Evolutionary conservation across 2,329 filamentous ascomycete species (phyloP).

Genomic region (Graphilbum sp.): DNA sequence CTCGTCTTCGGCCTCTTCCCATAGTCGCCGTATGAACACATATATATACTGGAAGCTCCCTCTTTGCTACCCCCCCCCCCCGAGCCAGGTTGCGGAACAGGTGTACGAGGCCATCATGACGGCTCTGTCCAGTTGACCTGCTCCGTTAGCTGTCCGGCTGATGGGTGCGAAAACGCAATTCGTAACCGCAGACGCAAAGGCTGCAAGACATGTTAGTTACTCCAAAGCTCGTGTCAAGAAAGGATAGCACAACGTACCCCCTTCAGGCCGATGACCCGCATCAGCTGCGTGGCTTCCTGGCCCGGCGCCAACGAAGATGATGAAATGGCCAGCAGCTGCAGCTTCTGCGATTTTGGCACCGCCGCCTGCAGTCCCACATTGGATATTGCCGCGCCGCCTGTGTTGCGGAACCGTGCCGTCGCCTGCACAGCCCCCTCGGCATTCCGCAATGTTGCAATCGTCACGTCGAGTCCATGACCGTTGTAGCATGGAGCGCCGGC

Average conservation of each 20-base stretch:
- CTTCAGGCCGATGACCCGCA: conserved; percentile 72
- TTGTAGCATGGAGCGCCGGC: conserved; percentile 60
- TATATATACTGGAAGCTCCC: too few species aligned
- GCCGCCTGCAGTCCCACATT: conserved; percentile 80
- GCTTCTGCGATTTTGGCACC: conserved; percentile 88
- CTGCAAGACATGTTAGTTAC: conserved; percentile 27
- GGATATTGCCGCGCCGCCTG: conserved; percentile 47
- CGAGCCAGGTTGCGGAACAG: too few species aligned
- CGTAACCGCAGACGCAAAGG: conserved; percentile 72
- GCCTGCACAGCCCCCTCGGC: conserved; percentile 67
- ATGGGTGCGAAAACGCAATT: conserved; percentile 61
- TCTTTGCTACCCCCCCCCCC: too few species aligned
- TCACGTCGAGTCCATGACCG: conserved; percentile 69
- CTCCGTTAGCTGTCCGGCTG: conserved; percentile 58
- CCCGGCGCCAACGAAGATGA: conserved; percentile 59
- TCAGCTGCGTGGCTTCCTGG: conserved; percentile 73
- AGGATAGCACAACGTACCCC: conserved; percentile 53
- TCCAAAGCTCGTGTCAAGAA: conserved; percentile 1
- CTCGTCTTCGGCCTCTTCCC: too few species aligned
- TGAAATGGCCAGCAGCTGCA: conserved; percentile 83
- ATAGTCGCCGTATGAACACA: neutral
- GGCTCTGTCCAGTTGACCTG: conserved; percentile 96
- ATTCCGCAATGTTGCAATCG: conserved; percentile 71
- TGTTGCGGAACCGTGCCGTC: conserved; percentile 70
- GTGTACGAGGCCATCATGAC: conserved; percentile 12